A percentile compares a stretch with the other conserved stretches of the same genome.
These are phyloP conservation scores for Dacryopinax primogenitus DNA, from an alignment of 768 basidiomycete species.

Conservation along the genomic window DNA sequence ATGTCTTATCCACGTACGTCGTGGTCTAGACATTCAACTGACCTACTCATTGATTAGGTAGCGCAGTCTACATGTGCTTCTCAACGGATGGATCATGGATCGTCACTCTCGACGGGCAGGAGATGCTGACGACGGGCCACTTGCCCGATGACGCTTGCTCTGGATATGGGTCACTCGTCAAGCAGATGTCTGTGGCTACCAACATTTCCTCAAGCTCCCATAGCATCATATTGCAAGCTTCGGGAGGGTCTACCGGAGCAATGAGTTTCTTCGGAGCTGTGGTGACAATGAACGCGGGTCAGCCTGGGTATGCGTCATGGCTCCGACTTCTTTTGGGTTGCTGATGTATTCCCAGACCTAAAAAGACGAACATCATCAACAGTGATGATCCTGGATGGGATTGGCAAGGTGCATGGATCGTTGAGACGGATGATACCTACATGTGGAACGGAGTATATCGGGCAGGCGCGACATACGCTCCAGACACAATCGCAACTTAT, in stretches of 20 bases:
- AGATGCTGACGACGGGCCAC: not conserved
- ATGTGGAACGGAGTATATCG: constrained; percentile 2
- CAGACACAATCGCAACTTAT: not conserved
- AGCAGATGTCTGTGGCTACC: not conserved
- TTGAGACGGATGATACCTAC: constrained; percentile 2
- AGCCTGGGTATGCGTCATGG: not conserved
- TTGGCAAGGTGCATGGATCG: not conserved
- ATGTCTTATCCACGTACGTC: not conserved
- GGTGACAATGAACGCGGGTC: constrained; percentile 1
- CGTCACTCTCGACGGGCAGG: not conserved
- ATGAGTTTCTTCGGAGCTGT: not conserved
- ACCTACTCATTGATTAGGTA: not conserved
- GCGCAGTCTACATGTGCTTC: not conserved
- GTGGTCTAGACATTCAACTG: not conserved
- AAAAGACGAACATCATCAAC: not conserved
- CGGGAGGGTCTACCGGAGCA: not conserved
- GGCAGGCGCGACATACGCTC: not conserved
- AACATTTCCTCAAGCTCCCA: not conserved
- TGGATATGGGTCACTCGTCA: not conserved
- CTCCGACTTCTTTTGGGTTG: not conserved
- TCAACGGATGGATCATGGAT: not conserved
- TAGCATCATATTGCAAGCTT: not conserved
- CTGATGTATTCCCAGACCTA: not conserved
- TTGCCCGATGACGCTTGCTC: not conserved
- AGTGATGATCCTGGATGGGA: not conserved